Conservation (phyloP, 129 eudicot species). For the Lactuca saligna region DNA sequence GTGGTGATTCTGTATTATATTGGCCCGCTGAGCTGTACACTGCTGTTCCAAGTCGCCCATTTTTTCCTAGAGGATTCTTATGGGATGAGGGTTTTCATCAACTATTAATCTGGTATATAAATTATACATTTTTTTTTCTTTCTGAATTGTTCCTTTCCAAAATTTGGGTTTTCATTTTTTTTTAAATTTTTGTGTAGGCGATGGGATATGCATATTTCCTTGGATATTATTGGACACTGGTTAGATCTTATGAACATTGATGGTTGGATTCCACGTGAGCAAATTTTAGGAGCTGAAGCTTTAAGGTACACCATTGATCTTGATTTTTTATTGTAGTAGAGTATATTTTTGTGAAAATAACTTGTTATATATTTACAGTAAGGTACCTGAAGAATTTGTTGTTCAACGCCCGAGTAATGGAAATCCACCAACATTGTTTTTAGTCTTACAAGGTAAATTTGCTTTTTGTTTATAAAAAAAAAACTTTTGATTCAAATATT, state of each 20-base stretch:
- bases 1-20: slow-evolving; percentile 60
- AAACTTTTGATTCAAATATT: background rate
- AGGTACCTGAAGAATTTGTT: slow-evolving; percentile 90
- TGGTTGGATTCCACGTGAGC: slow-evolving; percentile 99
- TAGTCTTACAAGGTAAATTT: slow-evolving; percentile 71
- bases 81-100: slow-evolving; percentile 99
- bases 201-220: slow-evolving; percentile 77
- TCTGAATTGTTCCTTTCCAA: background rate
- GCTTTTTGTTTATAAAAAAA: background rate
- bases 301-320: slow-evolving; percentile 52
- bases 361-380: slow-evolving; percentile 45
- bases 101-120: slow-evolving; percentile 68
- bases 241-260: slow-evolving; percentile 95
- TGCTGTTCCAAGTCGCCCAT: slow-evolving; percentile 98
- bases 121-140: slow-evolving; percentile 6
- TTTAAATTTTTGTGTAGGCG: slow-evolving; percentile 54
- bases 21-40: slow-evolving; percentile 98
- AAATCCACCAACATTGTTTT: slow-evolving; percentile 89
- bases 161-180: background rate
- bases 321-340: background rate
- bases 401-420: slow-evolving; percentile 91
- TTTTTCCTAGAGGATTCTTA: slow-evolving; percentile 92
- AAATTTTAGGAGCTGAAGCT: slow-evolving; percentile 97
- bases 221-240: slow-evolving; percentile 98
- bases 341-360: slow-evolving; percentile 1